Percentiles rank a stretch among this genome's conserved stretches.
phyloP scores from a whole-genome alignment of 495 filamentous ascomycete species.

The Delitschia confertaspora region DNA sequence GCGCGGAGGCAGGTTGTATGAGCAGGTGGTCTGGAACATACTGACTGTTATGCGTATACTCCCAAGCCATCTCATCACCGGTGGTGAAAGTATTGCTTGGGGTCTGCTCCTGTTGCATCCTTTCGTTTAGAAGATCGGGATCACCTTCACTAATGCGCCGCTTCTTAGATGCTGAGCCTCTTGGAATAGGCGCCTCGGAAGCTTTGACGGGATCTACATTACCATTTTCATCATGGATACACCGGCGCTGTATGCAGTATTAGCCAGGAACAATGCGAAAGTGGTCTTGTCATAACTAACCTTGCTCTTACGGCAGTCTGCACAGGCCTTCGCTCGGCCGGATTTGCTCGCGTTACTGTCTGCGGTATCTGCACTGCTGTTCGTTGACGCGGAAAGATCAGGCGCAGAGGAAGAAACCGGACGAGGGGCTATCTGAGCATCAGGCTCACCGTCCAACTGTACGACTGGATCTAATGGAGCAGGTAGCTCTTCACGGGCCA shows the following conservation, averaged over 20 bases:
- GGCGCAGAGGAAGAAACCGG: neutral
- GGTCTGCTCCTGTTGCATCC: conserved; percentile 16
- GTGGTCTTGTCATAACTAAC: conserved; percentile 34
- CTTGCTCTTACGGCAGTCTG: conserved; percentile 61
- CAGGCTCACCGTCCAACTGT: too few species aligned
- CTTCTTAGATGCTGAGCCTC: conserved; percentile 44
- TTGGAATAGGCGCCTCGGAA: conserved; percentile 50
- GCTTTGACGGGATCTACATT: conserved; percentile 56
- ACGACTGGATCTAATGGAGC: too few species aligned
- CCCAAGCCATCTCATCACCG: too few species aligned
- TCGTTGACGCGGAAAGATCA: neutral
- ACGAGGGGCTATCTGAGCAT: too few species aligned
- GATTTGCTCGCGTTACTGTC: conserved; percentile 34
- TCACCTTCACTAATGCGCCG: conserved; percentile 40
- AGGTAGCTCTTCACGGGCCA: neutral
- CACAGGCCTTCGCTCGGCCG: conserved; percentile 50
- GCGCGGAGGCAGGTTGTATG: neutral
- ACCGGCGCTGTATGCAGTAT: conserved; percentile 46
- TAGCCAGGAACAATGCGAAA: conserved; percentile 19
- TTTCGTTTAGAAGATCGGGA: conserved; percentile 4
- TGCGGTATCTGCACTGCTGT: conserved; percentile 8
- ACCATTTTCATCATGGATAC: conserved; percentile 58
- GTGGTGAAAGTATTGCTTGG: neutral
- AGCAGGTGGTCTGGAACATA: too few species aligned
- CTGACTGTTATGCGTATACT: too few species aligned